Percentiles rank a stretch among this genome's conserved stretches.
These are phyloP conservation scores for Geosmithia morbida DNA, from an alignment of 2,329 filamentous ascomycete genomes.

Conservation along the genomic window DNA sequence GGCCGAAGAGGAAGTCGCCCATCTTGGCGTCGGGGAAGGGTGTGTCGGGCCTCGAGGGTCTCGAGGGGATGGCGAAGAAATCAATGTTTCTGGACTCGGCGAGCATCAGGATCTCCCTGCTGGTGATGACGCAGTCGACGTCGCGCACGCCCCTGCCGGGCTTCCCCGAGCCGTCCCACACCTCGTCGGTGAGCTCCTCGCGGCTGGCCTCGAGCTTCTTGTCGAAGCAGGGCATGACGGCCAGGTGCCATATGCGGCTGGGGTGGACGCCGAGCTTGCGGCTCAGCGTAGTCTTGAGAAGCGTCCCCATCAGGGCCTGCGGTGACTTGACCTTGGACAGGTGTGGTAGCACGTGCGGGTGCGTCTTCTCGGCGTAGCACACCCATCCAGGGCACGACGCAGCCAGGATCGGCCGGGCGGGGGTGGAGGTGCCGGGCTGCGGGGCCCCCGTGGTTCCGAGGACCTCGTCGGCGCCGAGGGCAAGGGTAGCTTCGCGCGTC, in stretches of 20 bases:
- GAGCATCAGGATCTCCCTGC: constrained; percentile 83
- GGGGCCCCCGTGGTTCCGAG: constrained; percentile 14
- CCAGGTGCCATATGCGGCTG: constrained; percentile 81
- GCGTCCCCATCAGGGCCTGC: constrained; percentile 78
- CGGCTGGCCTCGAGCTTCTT: constrained; percentile 96
- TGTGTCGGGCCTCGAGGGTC: constrained; percentile 18
- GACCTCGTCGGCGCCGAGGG: constrained; percentile 63
- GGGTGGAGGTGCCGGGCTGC: constrained; percentile 1
- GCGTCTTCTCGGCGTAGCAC: constrained; percentile 96
- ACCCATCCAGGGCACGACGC: constrained; percentile 96
- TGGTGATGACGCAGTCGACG: constrained; percentile 96
- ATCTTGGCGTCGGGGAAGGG: constrained; percentile 62
- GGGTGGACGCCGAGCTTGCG: constrained; percentile 57
- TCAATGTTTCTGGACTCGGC: constrained; percentile 66
- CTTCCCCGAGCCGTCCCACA: constrained; percentile 45
- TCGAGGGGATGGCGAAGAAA: constrained; percentile 56
- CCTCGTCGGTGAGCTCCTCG: constrained; percentile 72
- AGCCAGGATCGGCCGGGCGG: constrained; percentile 53
- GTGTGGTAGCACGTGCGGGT: constrained; percentile 83
- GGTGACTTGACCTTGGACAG: constrained; percentile 86
- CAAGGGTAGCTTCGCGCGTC: constrained; percentile 69
- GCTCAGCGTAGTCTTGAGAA: constrained; percentile 77
- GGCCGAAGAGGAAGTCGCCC: constrained; percentile 55
- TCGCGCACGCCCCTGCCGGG: constrained; percentile 55
- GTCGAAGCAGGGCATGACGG: constrained; percentile 97